Conservation (phyloP, 768 basidiomycete genomes). For the Lanmaoa rubissima region DNA sequence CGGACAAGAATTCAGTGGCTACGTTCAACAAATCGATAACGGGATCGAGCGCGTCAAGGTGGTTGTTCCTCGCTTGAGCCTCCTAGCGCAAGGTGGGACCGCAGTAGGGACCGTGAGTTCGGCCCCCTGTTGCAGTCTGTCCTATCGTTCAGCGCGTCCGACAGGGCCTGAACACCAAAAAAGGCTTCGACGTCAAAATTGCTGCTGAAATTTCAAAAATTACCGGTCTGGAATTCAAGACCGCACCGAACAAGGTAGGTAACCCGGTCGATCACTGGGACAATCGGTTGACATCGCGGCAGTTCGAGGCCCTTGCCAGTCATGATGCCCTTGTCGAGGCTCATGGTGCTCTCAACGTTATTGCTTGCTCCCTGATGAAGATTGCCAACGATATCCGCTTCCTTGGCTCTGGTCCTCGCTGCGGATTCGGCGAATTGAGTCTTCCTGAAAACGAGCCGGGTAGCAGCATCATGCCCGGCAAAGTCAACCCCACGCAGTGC, state of each 20-base stretch:
- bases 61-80: slow-evolving; percentile 80
- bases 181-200: slow-evolving; percentile 93
- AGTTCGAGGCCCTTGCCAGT: slow-evolving; percentile 98
- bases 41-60: slow-evolving; percentile 82
- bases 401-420: slow-evolving; percentile 96
- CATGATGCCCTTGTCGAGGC: slow-evolving; percentile 98
- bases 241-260: slow-evolving; percentile 93
- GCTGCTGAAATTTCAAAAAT: slow-evolving; percentile 89
- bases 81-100: slow-evolving; percentile 96
- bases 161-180: slow-evolving; percentile 94
- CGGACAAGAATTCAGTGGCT: slow-evolving; percentile 98
- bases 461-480: slow-evolving; percentile 99
- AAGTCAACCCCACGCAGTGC: slow-evolving; percentile 99
- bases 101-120: slow-evolving; percentile 90
- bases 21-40: slow-evolving; percentile 91
- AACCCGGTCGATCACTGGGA: not conserved
- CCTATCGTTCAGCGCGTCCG: slow-evolving; percentile 9
- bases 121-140: not conserved
- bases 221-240: slow-evolving; percentile 88
- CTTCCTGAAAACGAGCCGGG: slow-evolving; percentile 99
- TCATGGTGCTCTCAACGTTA: slow-evolving; percentile 92
- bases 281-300: slow-evolving; percentile 6
- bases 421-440: slow-evolving; percentile 91
- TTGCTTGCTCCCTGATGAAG: slow-evolving; percentile 99
- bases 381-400: slow-evolving; percentile 99